Evolutionary conservation across 495 filamentous ascomycete species (phyloP).

Genomic region (Parathielavia hyrcaniae): DNA sequence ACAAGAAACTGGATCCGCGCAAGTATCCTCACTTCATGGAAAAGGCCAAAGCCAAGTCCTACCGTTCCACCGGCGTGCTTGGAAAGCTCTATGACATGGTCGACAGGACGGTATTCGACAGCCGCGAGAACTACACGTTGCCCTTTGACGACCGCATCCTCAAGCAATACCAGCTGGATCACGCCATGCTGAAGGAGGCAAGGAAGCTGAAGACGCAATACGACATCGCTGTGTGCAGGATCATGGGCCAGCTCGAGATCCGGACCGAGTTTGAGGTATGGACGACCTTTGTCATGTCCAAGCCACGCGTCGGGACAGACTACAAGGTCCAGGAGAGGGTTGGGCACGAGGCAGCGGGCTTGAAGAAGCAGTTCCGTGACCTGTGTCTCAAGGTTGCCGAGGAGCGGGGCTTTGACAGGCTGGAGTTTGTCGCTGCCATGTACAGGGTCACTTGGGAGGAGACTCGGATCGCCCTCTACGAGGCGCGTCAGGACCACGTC

Average conservation of each 20-base stretch:
- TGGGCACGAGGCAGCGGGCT: conserved; percentile 52
- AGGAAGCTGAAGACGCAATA: conserved; percentile 67
- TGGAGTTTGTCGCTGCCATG: conserved; percentile 77
- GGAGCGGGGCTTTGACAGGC: conserved; percentile 47
- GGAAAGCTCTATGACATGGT: conserved; percentile 75
- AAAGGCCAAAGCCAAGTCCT: conserved; percentile 51
- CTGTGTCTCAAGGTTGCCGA: conserved; percentile 59
- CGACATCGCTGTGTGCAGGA: conserved; percentile 65
- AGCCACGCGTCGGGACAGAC: conserved; percentile 57
- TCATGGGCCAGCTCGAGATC: conserved; percentile 84
- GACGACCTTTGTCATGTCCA: conserved; percentile 73
- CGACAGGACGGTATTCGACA: conserved; percentile 49
- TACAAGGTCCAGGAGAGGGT: conserved; percentile 86
- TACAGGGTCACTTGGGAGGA: conserved; percentile 76
- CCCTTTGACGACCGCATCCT: conserved; percentile 77
- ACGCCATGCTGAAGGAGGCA: conserved; percentile 51
- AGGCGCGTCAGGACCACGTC: conserved; percentile 36
- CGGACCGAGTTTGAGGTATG: conserved; percentile 86
- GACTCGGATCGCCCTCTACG: conserved; percentile 49
- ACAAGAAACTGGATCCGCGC: conserved; percentile 49
- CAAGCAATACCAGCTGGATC: conserved; percentile 49
- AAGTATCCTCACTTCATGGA: conserved; percentile 92
- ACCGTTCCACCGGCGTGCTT: conserved; percentile 65
- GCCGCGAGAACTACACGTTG: conserved; percentile 59
- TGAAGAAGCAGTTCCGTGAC: conserved; percentile 62